These are phyloP conservation scores for Cytospora piceicola DNA, from an alignment of 2,329 filamentous ascomycete species.

Conservation along the genomic window DNA sequence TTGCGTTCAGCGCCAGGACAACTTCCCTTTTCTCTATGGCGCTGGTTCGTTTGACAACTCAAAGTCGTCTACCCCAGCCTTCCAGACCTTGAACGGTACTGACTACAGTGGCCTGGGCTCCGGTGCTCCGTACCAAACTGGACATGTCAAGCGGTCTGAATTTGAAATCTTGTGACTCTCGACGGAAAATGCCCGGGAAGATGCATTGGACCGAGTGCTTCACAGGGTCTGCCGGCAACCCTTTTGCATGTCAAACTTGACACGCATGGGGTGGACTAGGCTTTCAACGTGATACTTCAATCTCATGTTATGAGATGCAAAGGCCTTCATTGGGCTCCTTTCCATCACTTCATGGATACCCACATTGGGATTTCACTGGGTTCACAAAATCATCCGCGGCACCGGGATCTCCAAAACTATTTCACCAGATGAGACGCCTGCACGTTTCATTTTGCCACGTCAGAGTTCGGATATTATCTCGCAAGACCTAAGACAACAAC, in stretches of 20 bases:
- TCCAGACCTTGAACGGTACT: constrained; percentile 12
- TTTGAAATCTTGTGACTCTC: constrained; percentile 20
- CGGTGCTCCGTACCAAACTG: constrained; percentile 25
- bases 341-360: background rate
- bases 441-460: background rate
- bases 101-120: constrained; percentile 9
- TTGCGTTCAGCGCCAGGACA: constrained; percentile 39
- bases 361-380: background rate
- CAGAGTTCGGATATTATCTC: background rate
- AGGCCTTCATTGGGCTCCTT: background rate
- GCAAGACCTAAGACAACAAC: background rate
- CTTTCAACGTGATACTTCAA: background rate
- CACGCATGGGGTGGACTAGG: background rate
- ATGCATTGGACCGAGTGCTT: background rate
- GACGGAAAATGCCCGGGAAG: background rate
- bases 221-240: background rate
- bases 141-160: constrained; percentile 7
- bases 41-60: constrained; percentile 14
- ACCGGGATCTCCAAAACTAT: background rate
- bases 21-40: constrained; percentile 28
- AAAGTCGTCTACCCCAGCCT: constrained; percentile 14
- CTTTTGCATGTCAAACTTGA: background rate
- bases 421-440: background rate
- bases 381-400: background rate
- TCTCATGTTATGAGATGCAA: too few relatives aligned